Conservation (phyloP, 2,329 filamentous ascomycete species). For the Penicillium paneum region DNA sequence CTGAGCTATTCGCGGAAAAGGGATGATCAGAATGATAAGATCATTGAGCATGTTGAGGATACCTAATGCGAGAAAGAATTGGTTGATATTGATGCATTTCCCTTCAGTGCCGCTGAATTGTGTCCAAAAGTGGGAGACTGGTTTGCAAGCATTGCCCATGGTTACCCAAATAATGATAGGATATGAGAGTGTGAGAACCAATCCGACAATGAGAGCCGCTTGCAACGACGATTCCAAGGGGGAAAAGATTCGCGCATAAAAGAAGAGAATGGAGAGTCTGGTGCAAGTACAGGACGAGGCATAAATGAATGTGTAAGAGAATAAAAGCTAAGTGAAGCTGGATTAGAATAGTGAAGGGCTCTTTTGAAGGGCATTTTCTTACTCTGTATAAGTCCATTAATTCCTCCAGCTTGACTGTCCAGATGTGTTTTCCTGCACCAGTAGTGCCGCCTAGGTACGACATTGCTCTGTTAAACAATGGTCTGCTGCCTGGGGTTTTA, state of each 20-base stretch:
- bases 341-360: not conserved
- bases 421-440: not conserved
- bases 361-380: not conserved
- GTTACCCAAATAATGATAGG: conserved; percentile 12
- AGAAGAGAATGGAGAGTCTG: not conserved
- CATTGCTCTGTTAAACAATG: not conserved
- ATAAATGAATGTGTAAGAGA: not conserved
- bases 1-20: not conserved
- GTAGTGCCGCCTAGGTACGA: not conserved
- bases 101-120: conserved; percentile 10
- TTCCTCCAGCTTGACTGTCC: not conserved
- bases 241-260: not conserved
- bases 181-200: conserved; percentile 2
- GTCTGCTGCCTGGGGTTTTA: not conserved
- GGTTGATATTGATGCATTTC: not conserved
- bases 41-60: not conserved
- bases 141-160: conserved; percentile 13
- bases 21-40: not conserved
- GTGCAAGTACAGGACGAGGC: not conserved
- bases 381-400: not conserved
- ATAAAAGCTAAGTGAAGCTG: not conserved
- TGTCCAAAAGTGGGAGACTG: conserved; percentile 16
- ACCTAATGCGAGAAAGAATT: not conserved
- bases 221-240: not conserved
- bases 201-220: not conserved